A percentile compares a stretch with the other conserved stretches of the same genome.
Conservation (phyloP, 306 rosid species). For the Phaseolus lunatus region DNA sequence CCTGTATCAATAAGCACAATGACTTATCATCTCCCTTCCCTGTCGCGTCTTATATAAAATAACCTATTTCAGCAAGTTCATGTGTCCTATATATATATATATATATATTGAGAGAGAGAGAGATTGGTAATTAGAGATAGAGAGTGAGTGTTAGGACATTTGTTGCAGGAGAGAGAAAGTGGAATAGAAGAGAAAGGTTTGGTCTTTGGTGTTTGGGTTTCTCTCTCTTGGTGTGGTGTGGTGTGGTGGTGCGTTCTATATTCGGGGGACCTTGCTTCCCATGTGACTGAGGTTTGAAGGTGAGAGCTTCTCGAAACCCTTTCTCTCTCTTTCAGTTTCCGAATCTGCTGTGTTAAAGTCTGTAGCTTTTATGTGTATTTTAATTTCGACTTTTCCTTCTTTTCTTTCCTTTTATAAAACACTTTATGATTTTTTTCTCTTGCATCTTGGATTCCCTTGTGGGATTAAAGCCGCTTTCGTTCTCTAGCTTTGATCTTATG, state of each 20-base stretch:
- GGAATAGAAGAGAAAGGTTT: conserved; percentile 26
- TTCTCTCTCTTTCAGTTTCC: conserved; percentile 47
- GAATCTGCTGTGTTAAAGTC: conserved; percentile 66
- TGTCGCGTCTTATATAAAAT: conserved; percentile 71
- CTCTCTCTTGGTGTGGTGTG: conserved; percentile 38
- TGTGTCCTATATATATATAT: conserved; percentile 49
- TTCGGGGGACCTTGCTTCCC: conserved; percentile 39
- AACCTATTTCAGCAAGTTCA: conserved; percentile 67
- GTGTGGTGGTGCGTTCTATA: conserved; percentile 42
- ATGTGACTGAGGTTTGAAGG: conserved; percentile 70
- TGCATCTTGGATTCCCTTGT: conserved; percentile 77
- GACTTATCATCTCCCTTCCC: conserved; percentile 50
- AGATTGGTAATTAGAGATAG: conserved; percentile 39
- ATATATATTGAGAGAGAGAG: conserved; percentile 55
- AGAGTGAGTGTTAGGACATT: conserved; percentile 49
- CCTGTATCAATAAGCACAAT: fast-evolving
- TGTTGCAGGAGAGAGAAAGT: conserved; percentile 62
- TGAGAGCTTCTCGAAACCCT: conserved; percentile 49
- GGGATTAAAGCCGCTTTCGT: conserved; percentile 78
- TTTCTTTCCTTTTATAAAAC: conserved; percentile 34
- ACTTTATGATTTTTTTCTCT: conserved; percentile 44
- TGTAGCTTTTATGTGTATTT: conserved; percentile 50
- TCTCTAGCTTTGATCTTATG: conserved; percentile 51
- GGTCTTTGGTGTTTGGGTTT: conserved; percentile 45
- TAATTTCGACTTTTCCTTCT: conserved; percentile 48